Percentiles rank a stretch among this genome's conserved stretches.
phyloP scores from a whole-genome alignment of 2,329 filamentous ascomycete species.

The Macrophomina phaseolina region DNA sequence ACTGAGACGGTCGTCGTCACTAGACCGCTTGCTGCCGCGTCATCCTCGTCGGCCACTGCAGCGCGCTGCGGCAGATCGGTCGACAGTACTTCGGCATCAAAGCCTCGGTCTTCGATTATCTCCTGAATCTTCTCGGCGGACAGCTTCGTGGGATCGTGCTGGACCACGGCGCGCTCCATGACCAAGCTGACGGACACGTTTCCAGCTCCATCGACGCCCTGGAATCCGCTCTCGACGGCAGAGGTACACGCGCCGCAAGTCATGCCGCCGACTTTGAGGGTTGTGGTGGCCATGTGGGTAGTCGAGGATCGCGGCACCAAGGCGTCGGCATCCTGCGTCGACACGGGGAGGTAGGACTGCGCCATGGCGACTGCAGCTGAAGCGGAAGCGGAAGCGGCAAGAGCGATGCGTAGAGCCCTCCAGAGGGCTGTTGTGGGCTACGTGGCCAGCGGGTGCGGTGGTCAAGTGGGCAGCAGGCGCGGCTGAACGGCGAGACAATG shows the following conservation, averaged over 20 bases:
- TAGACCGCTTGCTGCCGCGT: conserved; percentile 38
- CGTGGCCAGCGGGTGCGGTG: conserved; percentile 1
- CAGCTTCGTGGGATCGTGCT: conserved; percentile 80
- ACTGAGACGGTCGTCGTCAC: conserved; percentile 76
- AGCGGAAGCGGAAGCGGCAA: background rate
- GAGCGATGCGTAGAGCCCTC: background rate
- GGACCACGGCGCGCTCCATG: conserved; percentile 93
- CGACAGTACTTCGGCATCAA: conserved; percentile 87
- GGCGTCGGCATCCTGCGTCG: conserved; percentile 29
- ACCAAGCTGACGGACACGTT: conserved; percentile 91
- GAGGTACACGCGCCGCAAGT: conserved; percentile 92
- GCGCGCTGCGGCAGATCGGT: conserved; percentile 71
- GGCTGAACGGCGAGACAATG: conserved; percentile 4
- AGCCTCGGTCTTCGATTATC: conserved; percentile 89
- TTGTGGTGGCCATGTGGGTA: conserved; percentile 81
- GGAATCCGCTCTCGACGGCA: conserved; percentile 91
- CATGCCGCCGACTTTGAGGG: conserved; percentile 86
- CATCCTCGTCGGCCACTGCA: conserved; percentile 45
- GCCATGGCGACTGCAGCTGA: conserved; percentile 34
- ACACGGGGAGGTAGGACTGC: conserved; percentile 33
- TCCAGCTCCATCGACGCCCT: conserved; percentile 78
- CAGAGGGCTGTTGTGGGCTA: conserved; percentile 1
- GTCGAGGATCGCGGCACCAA: background rate
- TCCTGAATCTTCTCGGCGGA: conserved; percentile 78
- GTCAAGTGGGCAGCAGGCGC: background rate